Evolutionary conservation across 768 basidiomycete genomes (phyloP), one percentile per base, ranked within the genome.

Genomic region (Suillus lakei): DNA sequence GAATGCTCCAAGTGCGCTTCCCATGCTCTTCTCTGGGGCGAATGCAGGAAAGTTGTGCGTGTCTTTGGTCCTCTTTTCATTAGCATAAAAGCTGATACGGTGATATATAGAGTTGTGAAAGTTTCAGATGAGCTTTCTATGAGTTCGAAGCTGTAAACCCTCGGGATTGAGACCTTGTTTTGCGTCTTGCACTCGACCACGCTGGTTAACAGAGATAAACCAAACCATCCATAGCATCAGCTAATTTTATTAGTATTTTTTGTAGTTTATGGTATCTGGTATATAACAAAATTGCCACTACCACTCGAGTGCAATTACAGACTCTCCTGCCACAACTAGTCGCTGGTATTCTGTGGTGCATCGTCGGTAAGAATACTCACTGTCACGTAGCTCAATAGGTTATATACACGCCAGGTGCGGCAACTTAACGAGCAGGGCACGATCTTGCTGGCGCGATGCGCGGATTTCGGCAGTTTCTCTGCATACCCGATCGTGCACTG

Each of bases 31-130:
- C 78, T 84, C 78, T 15, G 93, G 94, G 32, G 89, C 82, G 3
- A 95, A 95, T 72, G 89, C 84, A 0, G 94, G 93, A 46, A 95
- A 96, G 79, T 72, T 95, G 83, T 83, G n/a, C 66, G 75, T 68
- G 15, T 30, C 30, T 1, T 36, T 4, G 58, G 53, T 53, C 32
- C n/a, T 26, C 59, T 18, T 18, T 10, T 54, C 10, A 3, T 39
- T 28, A 18, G 61, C 59, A 23, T 38, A 65, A 60, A 46, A 36
- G 41, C 60, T 64, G 59, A 62, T 63, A 66, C 32, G 65, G 51
- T 16, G 58, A 50, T 65, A 50, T 65, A 44, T 64, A 90, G 88
- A 51, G 83, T 90, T 32, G 83, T 90, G 18, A 86, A 83, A 64
- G 81, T 90, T n/a, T 83, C 81, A 6, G 78, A 84, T n/a, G 82